Conservation (phyloP, 1,139 yeast genomes). For the Magnusiomyces ingens region DNA sequence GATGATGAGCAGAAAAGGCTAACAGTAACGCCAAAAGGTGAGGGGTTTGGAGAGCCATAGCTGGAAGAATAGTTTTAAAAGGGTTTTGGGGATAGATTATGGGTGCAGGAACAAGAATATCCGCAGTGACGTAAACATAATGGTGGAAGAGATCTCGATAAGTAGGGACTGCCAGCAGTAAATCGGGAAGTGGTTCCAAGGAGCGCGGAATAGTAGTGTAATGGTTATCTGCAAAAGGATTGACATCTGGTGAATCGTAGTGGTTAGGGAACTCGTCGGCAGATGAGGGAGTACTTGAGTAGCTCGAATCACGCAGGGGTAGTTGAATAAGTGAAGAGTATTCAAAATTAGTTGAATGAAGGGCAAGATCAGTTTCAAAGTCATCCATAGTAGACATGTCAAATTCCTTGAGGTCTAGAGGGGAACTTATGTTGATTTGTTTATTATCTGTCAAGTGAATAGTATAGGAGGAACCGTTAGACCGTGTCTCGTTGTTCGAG, state of each 20-base stretch:
- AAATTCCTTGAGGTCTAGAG: background rate
- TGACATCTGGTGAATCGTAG: background rate
- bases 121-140: slow-evolving; percentile 57
- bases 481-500: too few species aligned
- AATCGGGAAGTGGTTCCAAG: slow-evolving; percentile 51
- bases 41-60: slow-evolving; percentile 57
- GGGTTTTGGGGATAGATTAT: slow-evolving; percentile 55
- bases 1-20: slow-evolving; percentile 61
- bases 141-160: slow-evolving; percentile 57
- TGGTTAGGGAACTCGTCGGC: background rate
- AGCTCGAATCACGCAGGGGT: slow-evolving; percentile 17
- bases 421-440: background rate
- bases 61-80: slow-evolving; percentile 56
- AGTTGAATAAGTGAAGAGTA: slow-evolving; percentile 18
- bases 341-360: background rate
- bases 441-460: background rate
- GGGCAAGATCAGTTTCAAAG: slow-evolving; percentile 5
- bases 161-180: slow-evolving; percentile 50
- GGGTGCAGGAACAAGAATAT: slow-evolving; percentile 64
- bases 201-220: slow-evolving; percentile 41
- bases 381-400: background rate
- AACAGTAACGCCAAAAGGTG: slow-evolving; percentile 51
- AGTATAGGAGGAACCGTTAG: too few species aligned
- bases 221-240: background rate
- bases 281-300: slow-evolving; percentile 2